These are phyloP conservation scores for Candida methanosorbosa DNA, from an alignment of 805 yeast species.

Conservation along the genomic window DNA sequence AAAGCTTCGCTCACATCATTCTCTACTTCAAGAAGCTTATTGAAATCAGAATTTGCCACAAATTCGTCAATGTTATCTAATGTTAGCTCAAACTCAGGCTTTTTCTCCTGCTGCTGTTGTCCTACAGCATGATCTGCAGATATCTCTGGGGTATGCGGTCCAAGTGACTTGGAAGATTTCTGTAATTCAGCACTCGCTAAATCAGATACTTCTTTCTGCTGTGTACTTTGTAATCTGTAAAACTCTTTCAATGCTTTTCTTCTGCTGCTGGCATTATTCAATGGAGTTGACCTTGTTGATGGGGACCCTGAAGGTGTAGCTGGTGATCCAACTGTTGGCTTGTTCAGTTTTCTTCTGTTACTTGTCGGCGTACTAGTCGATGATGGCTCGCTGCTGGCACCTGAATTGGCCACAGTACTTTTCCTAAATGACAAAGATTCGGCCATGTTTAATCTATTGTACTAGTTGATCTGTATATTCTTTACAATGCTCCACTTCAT, in stretches of 20 bases:
- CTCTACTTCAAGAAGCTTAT: constrained; percentile 25
- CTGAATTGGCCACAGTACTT: constrained; percentile 1
- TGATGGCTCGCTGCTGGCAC: too few species aligned
- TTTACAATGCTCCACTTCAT: too few species aligned
- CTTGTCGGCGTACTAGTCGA: too few species aligned
- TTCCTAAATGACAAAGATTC: constrained; percentile 13
- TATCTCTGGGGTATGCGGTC: background rate
- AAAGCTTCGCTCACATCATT: constrained; percentile 34
- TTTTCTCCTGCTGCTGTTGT: too few species aligned
- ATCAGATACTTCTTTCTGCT: too few species aligned
- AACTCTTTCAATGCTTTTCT: constrained; percentile 34
- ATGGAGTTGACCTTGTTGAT: constrained; percentile 6
- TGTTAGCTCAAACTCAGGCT: constrained; percentile 13
- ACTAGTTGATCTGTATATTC: too few species aligned
- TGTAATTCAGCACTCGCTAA: background rate
- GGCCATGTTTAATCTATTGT: constrained; percentile 6
- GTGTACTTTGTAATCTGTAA: constrained; percentile 30
- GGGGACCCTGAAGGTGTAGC: background rate
- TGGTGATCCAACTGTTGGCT: constrained; percentile 1
- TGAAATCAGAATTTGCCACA: constrained; percentile 21
- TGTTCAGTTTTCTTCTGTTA: too few species aligned
- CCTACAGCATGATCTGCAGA: too few species aligned
- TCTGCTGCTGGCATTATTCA: constrained; percentile 17
- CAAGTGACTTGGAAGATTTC: background rate
- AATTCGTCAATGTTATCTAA: constrained; percentile 24